Percentiles rank a stretch among this genome's conserved stretches.
Conservation (phyloP, 139 green algal genomes). For the Closterium sp. region DNA sequence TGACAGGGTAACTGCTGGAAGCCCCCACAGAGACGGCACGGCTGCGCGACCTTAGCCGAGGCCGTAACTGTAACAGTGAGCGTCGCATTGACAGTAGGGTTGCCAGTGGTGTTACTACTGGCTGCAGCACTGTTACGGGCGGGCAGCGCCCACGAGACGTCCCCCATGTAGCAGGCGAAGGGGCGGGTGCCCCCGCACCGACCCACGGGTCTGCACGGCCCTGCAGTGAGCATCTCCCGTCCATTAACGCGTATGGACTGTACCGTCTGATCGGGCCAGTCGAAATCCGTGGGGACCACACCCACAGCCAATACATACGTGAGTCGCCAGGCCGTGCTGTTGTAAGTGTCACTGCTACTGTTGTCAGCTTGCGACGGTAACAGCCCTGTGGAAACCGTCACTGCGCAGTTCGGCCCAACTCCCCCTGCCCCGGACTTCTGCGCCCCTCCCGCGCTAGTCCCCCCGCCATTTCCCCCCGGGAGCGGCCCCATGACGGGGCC, state of each 20-base stretch:
- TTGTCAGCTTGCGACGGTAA: background rate
- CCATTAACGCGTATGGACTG: constrained; percentile 13
- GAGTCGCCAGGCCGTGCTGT: background rate
- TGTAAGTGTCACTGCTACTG: background rate
- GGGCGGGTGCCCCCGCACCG: background rate
- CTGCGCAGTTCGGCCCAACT: background rate
- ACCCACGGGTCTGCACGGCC: constrained; percentile 2
- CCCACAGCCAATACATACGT: background rate
- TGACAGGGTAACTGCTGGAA: background rate
- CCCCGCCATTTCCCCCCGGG: background rate
- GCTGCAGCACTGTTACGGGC: background rate
- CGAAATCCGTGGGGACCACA: constrained; percentile 8
- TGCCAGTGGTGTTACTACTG: background rate
- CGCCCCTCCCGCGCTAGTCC: background rate
- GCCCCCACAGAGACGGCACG: background rate
- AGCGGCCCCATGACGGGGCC: background rate
- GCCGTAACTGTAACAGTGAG: background rate
- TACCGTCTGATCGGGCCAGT: background rate
- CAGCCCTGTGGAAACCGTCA: background rate
- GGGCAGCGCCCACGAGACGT: background rate
- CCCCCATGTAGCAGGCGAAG: constrained; percentile 20
- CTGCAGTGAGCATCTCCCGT: background rate
- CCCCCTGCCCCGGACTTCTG: background rate
- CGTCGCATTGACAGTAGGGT: background rate
- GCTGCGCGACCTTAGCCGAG: background rate